Conservation (phyloP, 169 alveolate genomes). For the Babesia gibsoni region DNA sequence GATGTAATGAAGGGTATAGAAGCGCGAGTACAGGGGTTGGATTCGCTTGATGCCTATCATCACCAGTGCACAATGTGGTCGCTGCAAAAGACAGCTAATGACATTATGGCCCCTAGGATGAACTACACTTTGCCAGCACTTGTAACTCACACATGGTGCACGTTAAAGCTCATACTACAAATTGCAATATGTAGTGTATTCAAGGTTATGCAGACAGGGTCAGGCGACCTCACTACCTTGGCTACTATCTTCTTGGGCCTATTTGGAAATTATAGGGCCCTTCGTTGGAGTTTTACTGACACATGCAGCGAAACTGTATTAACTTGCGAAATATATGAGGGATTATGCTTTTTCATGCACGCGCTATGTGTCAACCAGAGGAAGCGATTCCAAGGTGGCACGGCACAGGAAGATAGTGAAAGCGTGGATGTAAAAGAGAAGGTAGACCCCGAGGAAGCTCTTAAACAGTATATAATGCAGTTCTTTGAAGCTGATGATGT, state of each 20-base stretch:
- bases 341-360: conserved; percentile 10
- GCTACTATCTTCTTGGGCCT: not conserved
- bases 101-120: conserved; percentile 1
- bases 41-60: conserved; percentile 3
- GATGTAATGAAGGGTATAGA: not conserved
- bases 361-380: not conserved
- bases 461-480: not conserved
- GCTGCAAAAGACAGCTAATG: not conserved
- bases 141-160: conserved; percentile 16
- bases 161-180: not conserved
- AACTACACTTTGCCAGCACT: not conserved
- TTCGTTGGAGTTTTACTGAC: conserved; percentile 11
- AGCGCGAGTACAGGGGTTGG: conserved; percentile 10
- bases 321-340: conserved; percentile 1
- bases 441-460: conserved; percentile 4
- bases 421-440: not conserved
- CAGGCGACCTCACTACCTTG: not conserved
- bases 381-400: not conserved
- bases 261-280: not conserved
- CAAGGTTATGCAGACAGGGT: not conserved
- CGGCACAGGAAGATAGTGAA: not conserved
- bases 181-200: conserved; percentile 6
- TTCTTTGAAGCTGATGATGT: not conserved
- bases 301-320: not conserved
- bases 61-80: conserved; percentile 3